phyloP scores from a whole-genome alignment of 305 asterid species.

The Fraxinus platypoda region DNA sequence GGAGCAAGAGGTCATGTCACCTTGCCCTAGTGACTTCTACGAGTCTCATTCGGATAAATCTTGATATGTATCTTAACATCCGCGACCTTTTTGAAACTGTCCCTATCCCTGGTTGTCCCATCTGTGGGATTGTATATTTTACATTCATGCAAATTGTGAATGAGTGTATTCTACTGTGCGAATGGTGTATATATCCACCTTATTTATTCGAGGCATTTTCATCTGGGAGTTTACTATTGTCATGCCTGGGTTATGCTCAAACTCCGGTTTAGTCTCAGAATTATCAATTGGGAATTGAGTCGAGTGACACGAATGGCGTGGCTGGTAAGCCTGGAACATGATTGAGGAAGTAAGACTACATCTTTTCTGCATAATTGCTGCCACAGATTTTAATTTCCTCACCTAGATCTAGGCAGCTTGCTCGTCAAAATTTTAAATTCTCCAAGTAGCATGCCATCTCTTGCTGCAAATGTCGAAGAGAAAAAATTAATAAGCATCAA shows the following conservation, averaged over 20 bases:
- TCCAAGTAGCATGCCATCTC: conserved; percentile 73
- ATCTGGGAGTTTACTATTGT: neutral
- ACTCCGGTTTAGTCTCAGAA: too few relatives aligned
- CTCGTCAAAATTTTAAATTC: conserved; percentile 58
- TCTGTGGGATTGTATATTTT: conserved; percentile 24
- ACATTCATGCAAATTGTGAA: conserved; percentile 23
- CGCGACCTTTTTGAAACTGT: neutral
- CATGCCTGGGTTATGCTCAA: neutral
- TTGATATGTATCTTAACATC: conserved; percentile 11
- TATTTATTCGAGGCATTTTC: neutral
- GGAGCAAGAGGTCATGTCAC: conserved; percentile 94
- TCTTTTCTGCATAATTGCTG: neutral
- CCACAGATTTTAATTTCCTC: neutral
- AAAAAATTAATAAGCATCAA: neutral
- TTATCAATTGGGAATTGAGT: neutral
- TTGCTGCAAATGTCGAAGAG: conserved; percentile 55
- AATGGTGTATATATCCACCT: neutral
- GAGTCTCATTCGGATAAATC: conserved; percentile 86
- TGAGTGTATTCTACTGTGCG: conserved; percentile 10
- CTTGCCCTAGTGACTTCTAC: conserved; percentile 69
- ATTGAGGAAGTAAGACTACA: neutral
- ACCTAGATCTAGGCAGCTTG: neutral
- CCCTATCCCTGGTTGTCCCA: neutral
- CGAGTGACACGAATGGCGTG: neutral
- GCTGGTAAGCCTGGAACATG: neutral